Evolutionary conservation across 306 rosid species (phyloP), one percentile per base, ranked within the genome.

Genomic region (Dryas octopetala): DNA sequence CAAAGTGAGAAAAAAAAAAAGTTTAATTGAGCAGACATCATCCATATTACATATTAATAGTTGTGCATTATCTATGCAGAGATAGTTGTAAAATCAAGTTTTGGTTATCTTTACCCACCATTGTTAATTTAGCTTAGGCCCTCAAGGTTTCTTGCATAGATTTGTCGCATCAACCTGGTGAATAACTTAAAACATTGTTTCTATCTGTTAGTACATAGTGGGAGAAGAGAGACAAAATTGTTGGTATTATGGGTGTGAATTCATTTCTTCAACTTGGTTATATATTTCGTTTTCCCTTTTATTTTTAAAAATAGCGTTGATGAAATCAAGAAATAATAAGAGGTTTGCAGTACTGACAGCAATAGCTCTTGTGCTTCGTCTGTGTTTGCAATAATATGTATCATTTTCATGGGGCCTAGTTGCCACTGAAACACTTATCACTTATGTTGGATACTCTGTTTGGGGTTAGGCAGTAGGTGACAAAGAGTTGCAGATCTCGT

Each of bases 351-450:
- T 76, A 62, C 38, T 9, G 65, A 70, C 77, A 83, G 74, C 74
- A 54, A 77, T 82, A 61, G 81, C 77, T 77, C 83, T 78, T 79
- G 73, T 76, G 73, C 62, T 77, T 53, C 70, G 55, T 75, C 77
- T 77, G 53, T 70, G 85, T 85, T 74, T 41, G 75, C 70, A 53
- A 68, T 55, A 84, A 80, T 67, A 51, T 32, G 38, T 74, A 75
- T 85, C 86, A 76, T 79, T 51, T 81, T 80, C 81, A 81, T 55
- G 87, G 91, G 96, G 83, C 91, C 91, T 81, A 72, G 80, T 70
- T 76, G 23, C 41, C 71, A 47, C 32, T 75, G 78, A 75, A 69
- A 71, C 67, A 53, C 71, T 81, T 77, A 68, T 66, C 67, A 53
- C 71, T 81, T 77, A 68, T 66, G 68, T 82, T 81, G 86, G 82